These are phyloP conservation scores for Ormosia emarginata DNA, from an alignment of 306 rosid genomes.

Conservation along the genomic window DNA sequence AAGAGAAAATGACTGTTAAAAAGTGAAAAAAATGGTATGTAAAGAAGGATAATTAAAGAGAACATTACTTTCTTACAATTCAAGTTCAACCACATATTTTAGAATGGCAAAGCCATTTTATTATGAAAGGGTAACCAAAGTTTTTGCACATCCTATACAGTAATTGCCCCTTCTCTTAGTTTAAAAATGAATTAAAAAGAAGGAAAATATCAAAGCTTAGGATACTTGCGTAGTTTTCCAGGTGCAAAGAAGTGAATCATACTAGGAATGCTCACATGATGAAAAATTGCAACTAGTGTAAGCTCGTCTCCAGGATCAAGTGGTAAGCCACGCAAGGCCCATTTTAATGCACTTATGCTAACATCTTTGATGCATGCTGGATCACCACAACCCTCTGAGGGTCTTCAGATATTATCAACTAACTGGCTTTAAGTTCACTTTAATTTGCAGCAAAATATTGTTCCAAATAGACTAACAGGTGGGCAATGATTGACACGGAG, in stretches of 20 bases:
- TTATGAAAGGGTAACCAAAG: too few relatives aligned
- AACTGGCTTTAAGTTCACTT: background rate
- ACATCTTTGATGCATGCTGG: conserved; percentile 54
- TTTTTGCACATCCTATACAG: background rate
- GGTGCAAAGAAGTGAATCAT: conserved; percentile 38
- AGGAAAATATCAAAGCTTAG: background rate
- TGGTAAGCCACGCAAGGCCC: conserved; percentile 41
- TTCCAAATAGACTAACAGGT: background rate
- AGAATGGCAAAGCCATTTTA: too few relatives aligned
- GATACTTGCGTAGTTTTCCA: conserved; percentile 38
- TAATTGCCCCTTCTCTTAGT: background rate
- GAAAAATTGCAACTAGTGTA: conserved; percentile 54
- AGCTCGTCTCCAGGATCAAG: conserved; percentile 61
- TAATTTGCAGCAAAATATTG: background rate
- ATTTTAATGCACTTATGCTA: conserved; percentile 31
- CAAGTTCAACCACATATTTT: background rate
- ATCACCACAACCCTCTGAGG: conserved; percentile 51
- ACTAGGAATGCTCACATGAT: conserved; percentile 47
- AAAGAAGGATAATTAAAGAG: background rate
- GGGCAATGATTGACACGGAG: too few relatives aligned
- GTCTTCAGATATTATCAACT: conserved; percentile 17
- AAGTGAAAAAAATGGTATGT: too few relatives aligned
- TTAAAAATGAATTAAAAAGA: background rate
- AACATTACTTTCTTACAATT: background rate
- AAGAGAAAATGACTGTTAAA: too few relatives aligned